These are phyloP conservation scores for Petunia hybrid DNA, from an alignment of 305 asterid species.

Conservation along the genomic window DNA sequence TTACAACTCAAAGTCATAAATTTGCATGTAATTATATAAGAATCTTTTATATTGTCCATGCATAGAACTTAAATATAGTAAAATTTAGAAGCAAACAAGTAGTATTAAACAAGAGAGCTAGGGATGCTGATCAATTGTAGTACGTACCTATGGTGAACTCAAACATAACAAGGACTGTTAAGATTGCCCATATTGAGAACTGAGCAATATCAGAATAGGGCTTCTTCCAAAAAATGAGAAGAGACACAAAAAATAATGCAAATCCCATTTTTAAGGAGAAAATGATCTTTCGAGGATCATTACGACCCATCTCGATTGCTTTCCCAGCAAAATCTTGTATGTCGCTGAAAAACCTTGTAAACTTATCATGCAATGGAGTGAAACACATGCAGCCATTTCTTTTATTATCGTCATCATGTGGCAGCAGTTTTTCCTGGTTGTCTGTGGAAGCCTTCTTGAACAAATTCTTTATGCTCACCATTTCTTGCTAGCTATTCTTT, in stretches of 20 bases:
- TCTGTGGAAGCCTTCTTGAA: conserved; percentile 25
- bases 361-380: conserved; percentile 10
- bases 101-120: too few species aligned
- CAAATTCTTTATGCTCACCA: conserved; percentile 26
- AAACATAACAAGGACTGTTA: conserved; percentile 71
- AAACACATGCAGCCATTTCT: conserved; percentile 35
- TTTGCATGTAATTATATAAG: too few species aligned
- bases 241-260: conserved; percentile 57
- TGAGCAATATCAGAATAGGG: conserved; percentile 51
- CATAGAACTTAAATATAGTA: background rate
- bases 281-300: conserved; percentile 59
- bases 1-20: too few species aligned
- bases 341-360: conserved; percentile 27
- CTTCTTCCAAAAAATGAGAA: conserved; percentile 58
- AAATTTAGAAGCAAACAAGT: background rate
- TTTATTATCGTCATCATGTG: conserved; percentile 4
- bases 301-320: conserved; percentile 57
- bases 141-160: conserved; percentile 72
- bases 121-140: background rate
- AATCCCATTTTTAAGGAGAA: conserved; percentile 64
- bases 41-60: background rate
- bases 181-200: conserved; percentile 65
- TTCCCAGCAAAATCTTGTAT: conserved; percentile 43
- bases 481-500: background rate
- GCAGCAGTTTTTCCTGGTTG: conserved; percentile 54